These are phyloP conservation scores for Fusarium continuum DNA, from an alignment of 2,329 filamentous ascomycete genomes.

Conservation along the genomic window DNA sequence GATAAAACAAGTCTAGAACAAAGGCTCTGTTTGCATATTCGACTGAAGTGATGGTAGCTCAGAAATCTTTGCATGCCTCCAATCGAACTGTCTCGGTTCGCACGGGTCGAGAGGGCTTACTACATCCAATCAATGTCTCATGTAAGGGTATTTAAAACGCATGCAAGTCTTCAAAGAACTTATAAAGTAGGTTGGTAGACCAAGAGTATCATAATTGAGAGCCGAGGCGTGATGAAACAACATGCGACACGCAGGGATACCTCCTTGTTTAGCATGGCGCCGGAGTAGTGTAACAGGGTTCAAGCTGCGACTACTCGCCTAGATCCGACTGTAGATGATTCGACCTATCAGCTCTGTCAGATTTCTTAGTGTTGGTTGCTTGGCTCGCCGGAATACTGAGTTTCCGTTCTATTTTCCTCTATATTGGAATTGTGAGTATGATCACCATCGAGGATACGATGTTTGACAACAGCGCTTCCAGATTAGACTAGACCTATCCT, in stretches of 20 bases:
- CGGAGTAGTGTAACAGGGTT: neutral
- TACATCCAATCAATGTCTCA: too few relatives aligned
- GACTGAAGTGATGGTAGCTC: too few relatives aligned
- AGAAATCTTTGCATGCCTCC: too few relatives aligned
- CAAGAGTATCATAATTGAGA: neutral
- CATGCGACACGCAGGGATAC: conserved; percentile 2
- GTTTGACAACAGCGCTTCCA: neutral
- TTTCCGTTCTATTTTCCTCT: neutral
- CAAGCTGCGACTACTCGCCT: neutral
- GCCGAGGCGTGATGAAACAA: conserved; percentile 11
- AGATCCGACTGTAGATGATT: neutral
- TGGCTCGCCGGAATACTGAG: neutral
- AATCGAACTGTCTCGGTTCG: too few relatives aligned
- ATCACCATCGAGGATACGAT: neutral
- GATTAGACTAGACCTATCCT: neutral
- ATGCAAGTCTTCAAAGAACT: too few relatives aligned
- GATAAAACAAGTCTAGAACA: too few relatives aligned
- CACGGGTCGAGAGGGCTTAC: too few relatives aligned
- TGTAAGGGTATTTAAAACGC: too few relatives aligned
- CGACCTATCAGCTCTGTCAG: neutral
- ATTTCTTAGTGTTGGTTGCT: too few relatives aligned
- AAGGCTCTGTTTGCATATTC: too few relatives aligned
- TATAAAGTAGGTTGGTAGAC: neutral
- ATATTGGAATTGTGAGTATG: neutral
- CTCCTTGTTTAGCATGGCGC: conserved; percentile 10